Conservation (phyloP, 192 early-diverging fungal genomes). For the Backusella morwellensis region DNA sequence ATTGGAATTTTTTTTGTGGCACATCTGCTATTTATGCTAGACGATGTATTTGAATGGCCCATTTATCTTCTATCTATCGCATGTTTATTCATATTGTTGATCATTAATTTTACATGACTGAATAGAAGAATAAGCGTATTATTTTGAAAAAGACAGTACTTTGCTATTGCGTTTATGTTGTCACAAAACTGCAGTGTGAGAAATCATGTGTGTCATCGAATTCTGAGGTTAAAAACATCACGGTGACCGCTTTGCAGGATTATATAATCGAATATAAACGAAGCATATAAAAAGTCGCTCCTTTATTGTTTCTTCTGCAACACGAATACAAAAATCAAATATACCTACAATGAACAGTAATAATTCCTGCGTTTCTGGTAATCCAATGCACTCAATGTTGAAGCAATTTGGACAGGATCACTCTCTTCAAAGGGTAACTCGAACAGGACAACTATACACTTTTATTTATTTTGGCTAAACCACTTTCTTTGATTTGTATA, state of each 20-base stretch:
- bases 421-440: slow-evolving; percentile 70
- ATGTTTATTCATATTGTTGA: neutral
- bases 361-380: slow-evolving; percentile 67
- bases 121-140: neutral
- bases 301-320: neutral
- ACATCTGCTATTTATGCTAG: neutral
- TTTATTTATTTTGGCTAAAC: neutral
- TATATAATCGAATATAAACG: neutral
- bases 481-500: neutral
- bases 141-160: neutral
- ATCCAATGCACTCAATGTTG: slow-evolving; percentile 71
- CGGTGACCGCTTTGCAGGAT: neutral
- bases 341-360: slow-evolving; percentile 35
- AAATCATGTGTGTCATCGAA: neutral
- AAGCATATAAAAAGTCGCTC: neutral
- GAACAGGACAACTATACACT: no score
- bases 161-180: neutral
- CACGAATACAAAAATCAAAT: neutral
- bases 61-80: neutral
- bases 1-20: neutral
- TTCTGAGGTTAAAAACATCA: neutral
- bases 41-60: neutral
- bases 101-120: neutral
- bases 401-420: slow-evolving; percentile 79
- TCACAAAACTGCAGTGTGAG: neutral